Conservation (phyloP, 2,329 filamentous ascomycete species). For the Raffaelea albimanens region DNA sequence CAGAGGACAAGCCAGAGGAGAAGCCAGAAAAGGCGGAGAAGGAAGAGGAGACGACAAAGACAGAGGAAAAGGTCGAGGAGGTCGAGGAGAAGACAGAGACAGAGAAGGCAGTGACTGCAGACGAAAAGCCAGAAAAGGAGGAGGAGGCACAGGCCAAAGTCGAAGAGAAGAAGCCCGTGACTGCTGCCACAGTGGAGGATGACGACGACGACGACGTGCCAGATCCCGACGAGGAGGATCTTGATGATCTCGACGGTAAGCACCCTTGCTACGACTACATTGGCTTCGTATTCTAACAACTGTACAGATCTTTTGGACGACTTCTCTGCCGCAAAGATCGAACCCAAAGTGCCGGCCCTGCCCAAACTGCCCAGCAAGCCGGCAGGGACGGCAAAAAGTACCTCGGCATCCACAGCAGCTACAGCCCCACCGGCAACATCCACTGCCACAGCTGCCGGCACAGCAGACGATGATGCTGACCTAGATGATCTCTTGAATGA, state of each 20-base stretch:
- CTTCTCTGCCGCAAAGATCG: conserved; percentile 60
- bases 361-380: conserved; percentile 17
- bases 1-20: conserved; percentile 1
- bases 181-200: conserved; percentile 12
- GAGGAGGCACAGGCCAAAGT: conserved; percentile 8
- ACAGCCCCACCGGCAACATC: conserved; percentile 10
- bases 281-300: neutral
- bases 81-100: no score
- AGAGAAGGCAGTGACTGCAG: neutral
- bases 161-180: conserved; percentile 17
- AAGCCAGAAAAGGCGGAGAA: neutral
- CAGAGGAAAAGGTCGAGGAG: conserved; percentile 9
- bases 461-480: conserved; percentile 16
- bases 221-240: conserved; percentile 86
- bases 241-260: conserved; percentile 83
- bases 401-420: neutral
- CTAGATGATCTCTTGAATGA: conserved; percentile 45
- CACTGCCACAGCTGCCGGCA: conserved; percentile 14
- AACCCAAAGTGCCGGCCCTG: conserved; percentile 29
- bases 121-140: neutral
- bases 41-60: neutral
- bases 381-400: neutral
- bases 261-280: neutral
- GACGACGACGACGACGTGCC: conserved; percentile 49
- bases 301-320: conserved; percentile 78